These are phyloP conservation scores for Trichoderma reesei DNA, from an alignment of 495 filamentous ascomycete species.

Conservation along the genomic window DNA sequence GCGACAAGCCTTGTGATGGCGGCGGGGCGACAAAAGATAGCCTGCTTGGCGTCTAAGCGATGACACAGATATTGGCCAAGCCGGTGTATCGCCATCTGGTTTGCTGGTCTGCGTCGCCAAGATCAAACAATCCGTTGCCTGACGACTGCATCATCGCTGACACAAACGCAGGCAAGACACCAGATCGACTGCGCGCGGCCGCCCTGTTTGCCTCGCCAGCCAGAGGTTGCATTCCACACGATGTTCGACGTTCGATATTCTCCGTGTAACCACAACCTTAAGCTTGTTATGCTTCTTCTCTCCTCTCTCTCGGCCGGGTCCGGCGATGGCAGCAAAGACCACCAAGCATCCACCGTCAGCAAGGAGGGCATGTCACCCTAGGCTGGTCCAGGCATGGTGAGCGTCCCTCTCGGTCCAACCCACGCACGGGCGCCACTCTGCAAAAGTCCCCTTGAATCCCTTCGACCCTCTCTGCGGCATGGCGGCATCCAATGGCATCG, in stretches of 20 bases:
- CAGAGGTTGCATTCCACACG: neutral
- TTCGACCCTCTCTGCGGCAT: neutral
- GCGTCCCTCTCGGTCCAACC: neutral
- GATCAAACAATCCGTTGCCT: neutral
- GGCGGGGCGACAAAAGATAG: neutral
- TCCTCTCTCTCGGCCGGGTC: neutral
- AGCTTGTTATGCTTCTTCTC: conserved; percentile 6
- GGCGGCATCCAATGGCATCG: neutral
- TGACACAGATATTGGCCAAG: neutral
- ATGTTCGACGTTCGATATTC: neutral
- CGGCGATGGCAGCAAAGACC: neutral
- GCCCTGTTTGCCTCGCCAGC: neutral
- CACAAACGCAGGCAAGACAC: neutral
- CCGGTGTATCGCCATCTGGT: neutral
- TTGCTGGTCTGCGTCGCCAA: neutral
- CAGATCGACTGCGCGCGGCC: neutral
- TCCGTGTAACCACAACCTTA: conserved; percentile 4
- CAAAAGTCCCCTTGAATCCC: neutral
- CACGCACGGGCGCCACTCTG: neutral
- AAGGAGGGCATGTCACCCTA: neutral
- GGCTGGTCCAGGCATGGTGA: conserved; percentile 1
- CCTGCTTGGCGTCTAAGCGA: neutral
- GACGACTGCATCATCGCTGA: neutral
- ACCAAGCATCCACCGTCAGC: neutral
- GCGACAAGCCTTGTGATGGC: neutral